Evolutionary conservation across 2,329 filamentous ascomycete species (phyloP), one percentile per base, ranked within the genome.

Genomic region (Ascochyta koolunga): DNA sequence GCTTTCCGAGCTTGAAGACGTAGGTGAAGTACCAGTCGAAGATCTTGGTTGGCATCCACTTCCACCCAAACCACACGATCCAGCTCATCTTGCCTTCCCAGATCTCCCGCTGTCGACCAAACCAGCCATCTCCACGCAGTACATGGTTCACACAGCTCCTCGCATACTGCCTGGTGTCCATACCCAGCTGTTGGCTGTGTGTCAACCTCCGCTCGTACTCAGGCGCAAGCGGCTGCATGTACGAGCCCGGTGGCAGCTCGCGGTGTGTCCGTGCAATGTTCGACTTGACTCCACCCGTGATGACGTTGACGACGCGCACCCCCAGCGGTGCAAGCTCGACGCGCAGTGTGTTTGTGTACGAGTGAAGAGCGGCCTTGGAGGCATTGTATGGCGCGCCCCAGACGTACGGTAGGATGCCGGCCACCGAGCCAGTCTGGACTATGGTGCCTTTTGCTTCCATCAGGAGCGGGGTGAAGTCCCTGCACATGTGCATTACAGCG

Each of bases 251-350:
- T 2, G 76, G 73, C 8, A 87, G 66, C 4, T 70, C 68, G 22
- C 83, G 77, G 13, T 82, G 68, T 5, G 73, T 77, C n/a, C 84
- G 77, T 3, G 82, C 80, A 60, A 87, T 85, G 27, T 82, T 82
- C 36, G 79, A 82, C 65, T 82, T 80, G 27, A 87, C 84, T 9
- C 85, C 84, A 9, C 85, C 85, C 1, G 85, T 87, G 6, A 87
- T 72, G 5, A 82, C 68, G 0, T 72, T 80, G 8, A 81, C 62
- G 6, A 82, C 79, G 10, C 75, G 69, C 7, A 81, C 78, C 7
- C 75, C 78, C 15, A 82, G 78, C 1, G 83, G 83, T 52, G 68
- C 75, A 10, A 86, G 71, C 63, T 87, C 83, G 16, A 86, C 79
- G 11, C 85, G 78, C 40, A 86, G 68, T 0, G 83, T 84, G 54